A percentile compares a stretch with the other conserved stretches of the same genome.
Evolutionary conservation across 2,329 filamentous ascomycete species (phyloP).

Genomic region (Alternaria ethzedia): DNA sequence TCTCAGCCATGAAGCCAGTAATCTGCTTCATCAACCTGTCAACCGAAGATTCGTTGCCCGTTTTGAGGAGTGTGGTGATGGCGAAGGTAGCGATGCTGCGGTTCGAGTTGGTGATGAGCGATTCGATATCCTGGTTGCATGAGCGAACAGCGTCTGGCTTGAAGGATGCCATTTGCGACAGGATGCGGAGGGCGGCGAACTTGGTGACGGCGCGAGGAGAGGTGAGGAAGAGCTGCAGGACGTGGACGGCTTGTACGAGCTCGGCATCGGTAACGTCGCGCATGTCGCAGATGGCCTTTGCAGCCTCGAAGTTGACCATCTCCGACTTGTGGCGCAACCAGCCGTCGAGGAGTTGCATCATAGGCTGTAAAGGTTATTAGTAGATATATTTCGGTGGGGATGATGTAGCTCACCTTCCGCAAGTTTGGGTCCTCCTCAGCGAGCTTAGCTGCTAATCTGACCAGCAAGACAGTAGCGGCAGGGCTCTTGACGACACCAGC

Average conservation of each 20-base stretch:
- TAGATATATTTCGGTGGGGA: not conserved
- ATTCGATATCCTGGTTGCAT: conserved; percentile 97
- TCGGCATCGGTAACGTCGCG: conserved; percentile 91
- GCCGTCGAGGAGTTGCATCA: conserved; percentile 95
- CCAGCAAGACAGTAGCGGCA: conserved; percentile 88
- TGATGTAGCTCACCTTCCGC: conserved; percentile 60
- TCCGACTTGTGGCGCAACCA: conserved; percentile 99
- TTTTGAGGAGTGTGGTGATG: conserved; percentile 97
- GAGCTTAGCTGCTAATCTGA: conserved; percentile 89
- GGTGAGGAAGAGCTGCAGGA: conserved; percentile 94
- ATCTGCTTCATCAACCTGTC: conserved; percentile 99
- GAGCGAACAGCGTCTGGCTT: conserved; percentile 90
- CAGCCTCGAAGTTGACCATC: conserved; percentile 91
- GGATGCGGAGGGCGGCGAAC: conserved; percentile 93
- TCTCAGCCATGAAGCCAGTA: conserved; percentile 96
- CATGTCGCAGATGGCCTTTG: conserved; percentile 96
- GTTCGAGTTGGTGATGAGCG: conserved; percentile 95
- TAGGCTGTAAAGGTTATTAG: conserved; percentile 61
- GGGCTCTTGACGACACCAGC: conserved; percentile 94
- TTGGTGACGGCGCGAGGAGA: conserved; percentile 95
- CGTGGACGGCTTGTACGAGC: conserved; percentile 89
- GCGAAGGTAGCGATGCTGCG: conserved; percentile 97
- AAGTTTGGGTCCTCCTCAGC: conserved; percentile 91
- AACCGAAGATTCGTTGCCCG: conserved; percentile 95
- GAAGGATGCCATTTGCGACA: conserved; percentile 96